These are phyloP conservation scores for Cryptosporidium sp. DNA, from an alignment of 169 alveolate genomes.

Conservation along the genomic window DNA sequence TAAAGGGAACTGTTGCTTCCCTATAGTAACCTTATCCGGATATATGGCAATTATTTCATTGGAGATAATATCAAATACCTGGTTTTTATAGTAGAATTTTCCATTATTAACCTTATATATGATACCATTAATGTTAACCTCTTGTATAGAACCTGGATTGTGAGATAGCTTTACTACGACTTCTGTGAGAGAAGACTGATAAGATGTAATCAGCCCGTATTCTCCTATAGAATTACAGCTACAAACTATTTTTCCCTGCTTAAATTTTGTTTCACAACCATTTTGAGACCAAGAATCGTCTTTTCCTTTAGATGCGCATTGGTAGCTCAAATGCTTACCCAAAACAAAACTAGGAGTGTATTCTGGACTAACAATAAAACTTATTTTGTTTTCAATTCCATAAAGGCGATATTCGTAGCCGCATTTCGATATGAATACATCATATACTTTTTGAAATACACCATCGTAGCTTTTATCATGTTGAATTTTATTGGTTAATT, in stretches of 20 bases:
- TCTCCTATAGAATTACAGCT: slow-evolving; percentile 52
- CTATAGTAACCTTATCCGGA: not conserved
- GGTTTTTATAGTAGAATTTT: slow-evolving; percentile 48
- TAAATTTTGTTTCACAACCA: slow-evolving; percentile 6
- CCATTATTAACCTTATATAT: slow-evolving; percentile 43
- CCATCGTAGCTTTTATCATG: not conserved
- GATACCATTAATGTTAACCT: slow-evolving; percentile 16
- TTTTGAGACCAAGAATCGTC: slow-evolving; percentile 20
- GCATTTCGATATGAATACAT: slow-evolving; percentile 41
- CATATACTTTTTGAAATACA: slow-evolving; percentile 1
- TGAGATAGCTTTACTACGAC: slow-evolving; percentile 40
- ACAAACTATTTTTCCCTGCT: slow-evolving; percentile 22
- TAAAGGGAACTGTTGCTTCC: slow-evolving; percentile 1
- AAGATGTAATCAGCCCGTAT: slow-evolving; percentile 12
- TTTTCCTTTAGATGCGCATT: slow-evolving; percentile 21
- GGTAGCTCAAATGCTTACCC: slow-evolving; percentile 10
- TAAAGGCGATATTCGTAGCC: slow-evolving; percentile 53
- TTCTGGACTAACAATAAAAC: slow-evolving; percentile 25
- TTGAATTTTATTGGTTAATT: slow-evolving; percentile 7
- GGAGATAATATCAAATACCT: slow-evolving; percentile 25
- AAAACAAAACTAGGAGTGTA: slow-evolving; percentile 47
- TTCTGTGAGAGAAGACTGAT: slow-evolving; percentile 28
- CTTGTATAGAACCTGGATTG: slow-evolving; percentile 73
- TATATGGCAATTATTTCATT: slow-evolving; percentile 11
- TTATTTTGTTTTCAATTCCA: not conserved